Evolutionary conservation across 768 basidiomycete species (phyloP), one percentile per base, ranked within the genome.

Genomic region (Cyclocybe cylindracea): DNA sequence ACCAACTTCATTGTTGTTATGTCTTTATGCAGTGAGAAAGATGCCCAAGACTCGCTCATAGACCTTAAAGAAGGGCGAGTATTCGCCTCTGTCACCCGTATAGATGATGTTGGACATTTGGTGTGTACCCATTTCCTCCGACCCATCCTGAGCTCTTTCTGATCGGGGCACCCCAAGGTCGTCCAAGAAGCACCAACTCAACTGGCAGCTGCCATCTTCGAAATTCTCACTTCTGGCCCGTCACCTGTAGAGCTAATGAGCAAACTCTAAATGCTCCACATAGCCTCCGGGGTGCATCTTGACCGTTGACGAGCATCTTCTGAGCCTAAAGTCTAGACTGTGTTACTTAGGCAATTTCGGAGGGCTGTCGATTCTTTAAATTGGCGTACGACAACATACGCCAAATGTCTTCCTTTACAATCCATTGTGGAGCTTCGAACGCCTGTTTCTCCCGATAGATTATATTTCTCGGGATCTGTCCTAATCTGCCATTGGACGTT

Each of bases 71-170:
- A 63, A 50, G 61, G 64, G 3, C 57, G 68, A 24, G 56, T 49
- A 3, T 64, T 65, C 24, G 63, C 66, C 1, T 66, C 66, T 19
- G 55, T 71, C 13, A 66, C 58, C 5, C 44, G 62, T 5, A 45
- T 69, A 4, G 56, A 61, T 33, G 64, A 62, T 10, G 66, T 55
- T 19, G 71, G 70, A 1, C 70, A 72, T 53, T 47, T 72, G 58
- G 70, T 71, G 38, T 11, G 62, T 50, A 40, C 38, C 7, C 39
- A 34, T 29, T n/a, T 48, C 24, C 1, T 40, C 9, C 7, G 37
- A 19, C 18, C 18, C 10, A 14, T 39, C 29, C 37, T 31, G 24
- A 14, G 34, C 10, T 18, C 7, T 29, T n/a, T 24, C 41, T 44
- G 35, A 31, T 19, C 5, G 19, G 19, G 32, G 5, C 1, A 6